phyloP scores from a whole-genome alignment of 331 rosid genomes.

The Rhamnella rubrinervis region DNA sequence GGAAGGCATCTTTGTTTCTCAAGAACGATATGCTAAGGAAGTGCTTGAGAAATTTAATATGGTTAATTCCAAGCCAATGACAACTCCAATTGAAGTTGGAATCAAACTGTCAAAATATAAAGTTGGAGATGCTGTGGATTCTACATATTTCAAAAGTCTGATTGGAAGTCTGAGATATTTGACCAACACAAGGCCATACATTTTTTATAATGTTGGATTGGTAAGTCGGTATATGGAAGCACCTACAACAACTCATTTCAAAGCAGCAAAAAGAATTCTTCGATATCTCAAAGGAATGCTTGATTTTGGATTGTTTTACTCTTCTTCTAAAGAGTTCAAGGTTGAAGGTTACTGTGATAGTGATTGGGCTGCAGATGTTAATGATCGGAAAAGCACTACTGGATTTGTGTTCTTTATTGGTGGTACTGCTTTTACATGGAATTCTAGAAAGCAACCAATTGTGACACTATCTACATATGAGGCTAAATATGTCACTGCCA shows the following conservation, averaged over 20 bases:
- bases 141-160: too few species aligned
- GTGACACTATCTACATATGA: too few species aligned
- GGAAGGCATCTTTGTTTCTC: too few species aligned
- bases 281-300: not conserved
- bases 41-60: not conserved
- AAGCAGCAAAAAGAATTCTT: not conserved
- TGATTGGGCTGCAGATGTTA: not conserved
- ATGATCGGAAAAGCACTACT: conserved; percentile 1
- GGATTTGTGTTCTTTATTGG: not conserved
- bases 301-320: not conserved
- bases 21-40: too few species aligned
- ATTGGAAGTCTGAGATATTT: too few species aligned
- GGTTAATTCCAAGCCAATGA: not conserved
- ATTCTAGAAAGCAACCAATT: not conserved
- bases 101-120: not conserved
- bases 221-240: too few species aligned
- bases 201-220: too few species aligned
- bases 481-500: too few species aligned
- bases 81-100: not conserved
- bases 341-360: not conserved
- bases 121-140: too few species aligned
- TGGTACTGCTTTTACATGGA: not conserved
- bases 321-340: not conserved
- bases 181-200: too few species aligned
- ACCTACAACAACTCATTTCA: too few species aligned